Conservation (phyloP, 192 early-diverging fungal species). For the Mortierella claussenii region DNA sequence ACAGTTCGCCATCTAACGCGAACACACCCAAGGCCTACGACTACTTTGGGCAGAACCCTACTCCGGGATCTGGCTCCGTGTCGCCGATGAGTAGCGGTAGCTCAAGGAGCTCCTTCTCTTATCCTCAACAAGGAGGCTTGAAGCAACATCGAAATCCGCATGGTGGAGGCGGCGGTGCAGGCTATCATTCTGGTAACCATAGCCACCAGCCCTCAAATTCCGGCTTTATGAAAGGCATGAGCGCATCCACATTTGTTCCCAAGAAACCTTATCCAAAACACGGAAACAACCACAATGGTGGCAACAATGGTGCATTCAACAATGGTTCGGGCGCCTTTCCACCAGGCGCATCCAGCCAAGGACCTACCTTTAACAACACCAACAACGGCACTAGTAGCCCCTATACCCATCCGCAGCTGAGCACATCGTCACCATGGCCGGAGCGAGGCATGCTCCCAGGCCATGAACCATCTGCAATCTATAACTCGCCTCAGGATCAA, state of each 20-base stretch:
- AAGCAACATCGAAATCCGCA: slow-evolving; percentile 18
- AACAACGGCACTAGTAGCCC: slow-evolving; percentile 17
- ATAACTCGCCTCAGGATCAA: slow-evolving; percentile 10
- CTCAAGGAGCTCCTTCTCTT: slow-evolving; percentile 21
- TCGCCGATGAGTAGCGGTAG: slow-evolving; percentile 42
- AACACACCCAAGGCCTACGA: slow-evolving; percentile 18
- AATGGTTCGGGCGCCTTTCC: slow-evolving; percentile 6
- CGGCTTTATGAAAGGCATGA: slow-evolving; percentile 28
- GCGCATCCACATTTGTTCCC: slow-evolving; percentile 14
- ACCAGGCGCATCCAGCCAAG: slow-evolving; percentile 7
- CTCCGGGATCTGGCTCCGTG: slow-evolving; percentile 24
- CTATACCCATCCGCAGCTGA: slow-evolving; percentile 37
- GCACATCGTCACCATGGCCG: slow-evolving; percentile 12
- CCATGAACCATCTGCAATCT: slow-evolving; percentile 22
- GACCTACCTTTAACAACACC: slow-evolving; percentile 14
- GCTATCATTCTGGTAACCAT: slow-evolving; percentile 5
- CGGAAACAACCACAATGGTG: not conserved
- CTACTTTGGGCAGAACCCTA: slow-evolving; percentile 35
- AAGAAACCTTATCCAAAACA: slow-evolving; percentile 29
- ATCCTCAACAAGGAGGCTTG: slow-evolving; percentile 8
- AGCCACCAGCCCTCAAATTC: slow-evolving; percentile 1
- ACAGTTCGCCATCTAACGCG: slow-evolving; percentile 27
- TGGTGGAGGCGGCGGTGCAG: not conserved
- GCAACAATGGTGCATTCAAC: slow-evolving; percentile 7
- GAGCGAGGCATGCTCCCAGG: slow-evolving; percentile 20